Percentiles rank a stretch among this genome's conserved stretches.
phyloP scores from a whole-genome alignment of 1,139 yeast genomes.

The Williopsis jadinii region DNA sequence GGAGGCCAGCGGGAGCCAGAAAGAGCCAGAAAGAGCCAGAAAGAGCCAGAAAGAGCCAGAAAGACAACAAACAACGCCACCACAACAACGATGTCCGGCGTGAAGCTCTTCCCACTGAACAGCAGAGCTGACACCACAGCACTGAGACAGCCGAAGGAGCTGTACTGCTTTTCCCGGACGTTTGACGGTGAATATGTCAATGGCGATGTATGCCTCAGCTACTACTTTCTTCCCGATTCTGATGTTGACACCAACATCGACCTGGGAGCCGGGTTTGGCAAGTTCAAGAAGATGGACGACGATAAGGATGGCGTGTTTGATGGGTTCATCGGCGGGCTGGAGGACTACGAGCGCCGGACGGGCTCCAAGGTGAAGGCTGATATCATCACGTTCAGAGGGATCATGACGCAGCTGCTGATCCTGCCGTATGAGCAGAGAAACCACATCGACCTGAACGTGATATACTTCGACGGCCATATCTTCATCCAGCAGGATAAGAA shows the following conservation, averaged over 20 bases:
- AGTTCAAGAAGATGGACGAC: conserved; percentile 52
- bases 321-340: conserved; percentile 50
- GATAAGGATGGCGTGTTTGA: conserved; percentile 47
- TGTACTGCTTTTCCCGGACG: conserved; percentile 48
- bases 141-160: conserved; percentile 68
- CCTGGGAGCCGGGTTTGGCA: conserved; percentile 54
- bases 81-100: conserved; percentile 5
- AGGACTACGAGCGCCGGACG: conserved; percentile 44
- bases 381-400: conserved; percentile 77
- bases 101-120: conserved; percentile 33
- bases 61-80: no score
- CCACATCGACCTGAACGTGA: conserved; percentile 56
- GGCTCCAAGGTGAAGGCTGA: conserved; percentile 49
- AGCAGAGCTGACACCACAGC: conserved; percentile 47
- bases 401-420: conserved; percentile 61
- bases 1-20: no score
- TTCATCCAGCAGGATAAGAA: conserved; percentile 60
- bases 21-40: no score
- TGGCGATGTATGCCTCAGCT: conserved; percentile 47
- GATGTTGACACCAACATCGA: conserved; percentile 49
- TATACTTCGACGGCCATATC: conserved; percentile 74
- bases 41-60: no score
- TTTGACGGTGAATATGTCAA: conserved; percentile 40
- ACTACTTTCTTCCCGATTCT: conserved; percentile 74
- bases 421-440: conserved; percentile 53